Percentiles rank a stretch among this genome's conserved stretches.
Evolutionary conservation across 768 basidiomycete genomes (phyloP).

Genomic region (Coprinopsis strossmayeri): DNA sequence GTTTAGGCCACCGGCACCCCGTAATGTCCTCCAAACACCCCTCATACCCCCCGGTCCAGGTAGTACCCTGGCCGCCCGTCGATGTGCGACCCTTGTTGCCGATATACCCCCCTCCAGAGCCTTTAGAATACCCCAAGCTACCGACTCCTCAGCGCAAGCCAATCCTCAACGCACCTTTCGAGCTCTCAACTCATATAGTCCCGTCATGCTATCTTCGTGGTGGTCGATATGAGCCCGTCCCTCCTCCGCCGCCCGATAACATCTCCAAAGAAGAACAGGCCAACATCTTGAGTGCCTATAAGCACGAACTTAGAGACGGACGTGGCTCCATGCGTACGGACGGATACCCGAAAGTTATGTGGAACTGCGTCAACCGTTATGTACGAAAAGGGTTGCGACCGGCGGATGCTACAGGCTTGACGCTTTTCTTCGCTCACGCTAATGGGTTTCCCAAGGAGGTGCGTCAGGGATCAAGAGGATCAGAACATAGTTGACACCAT

Average conservation of each 20-base stretch:
- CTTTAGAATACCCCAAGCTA: constrained; percentile 26
- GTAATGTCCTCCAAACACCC: constrained; percentile 10
- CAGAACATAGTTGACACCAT: background rate
- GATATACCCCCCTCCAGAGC: constrained; percentile 32
- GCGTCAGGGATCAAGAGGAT: constrained; percentile 14
- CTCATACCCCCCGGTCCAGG: constrained; percentile 5
- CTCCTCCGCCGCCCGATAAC: constrained; percentile 20
- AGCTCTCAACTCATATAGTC: constrained; percentile 46
- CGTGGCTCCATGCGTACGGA: constrained; percentile 27
- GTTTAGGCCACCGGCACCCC: constrained; percentile 1
- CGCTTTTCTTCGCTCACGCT: constrained; percentile 74
- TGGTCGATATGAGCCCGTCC: constrained; percentile 33
- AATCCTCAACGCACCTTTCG: constrained; percentile 29
- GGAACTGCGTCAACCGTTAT: constrained; percentile 73
- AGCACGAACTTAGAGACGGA: constrained; percentile 20
- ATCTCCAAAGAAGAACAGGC: constrained; percentile 32
- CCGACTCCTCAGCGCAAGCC: constrained; percentile 33
- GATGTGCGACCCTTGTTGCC: constrained; percentile 24
- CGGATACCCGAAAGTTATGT: constrained; percentile 41
- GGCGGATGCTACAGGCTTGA: constrained; percentile 39
- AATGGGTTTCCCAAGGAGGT: constrained; percentile 90
- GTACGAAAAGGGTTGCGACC: constrained; percentile 28
- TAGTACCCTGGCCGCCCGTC: constrained; percentile 18
- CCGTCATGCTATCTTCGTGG: constrained; percentile 48
- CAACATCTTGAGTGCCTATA: constrained; percentile 13